Conservation (phyloP, 768 basidiomycete genomes). For the Piloderma croceum region DNA sequence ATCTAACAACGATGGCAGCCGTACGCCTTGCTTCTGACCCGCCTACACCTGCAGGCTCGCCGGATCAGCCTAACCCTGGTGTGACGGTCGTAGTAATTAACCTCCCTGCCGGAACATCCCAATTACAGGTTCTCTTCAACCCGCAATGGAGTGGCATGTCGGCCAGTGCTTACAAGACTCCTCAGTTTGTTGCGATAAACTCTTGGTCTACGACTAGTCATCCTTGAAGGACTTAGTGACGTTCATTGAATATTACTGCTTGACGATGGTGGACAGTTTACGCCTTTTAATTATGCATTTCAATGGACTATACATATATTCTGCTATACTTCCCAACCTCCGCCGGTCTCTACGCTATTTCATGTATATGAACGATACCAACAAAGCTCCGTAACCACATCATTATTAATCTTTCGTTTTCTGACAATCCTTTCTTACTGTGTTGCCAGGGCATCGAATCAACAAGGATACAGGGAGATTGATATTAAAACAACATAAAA, state of each 20-base stretch:
- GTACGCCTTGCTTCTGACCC: conserved; percentile 46
- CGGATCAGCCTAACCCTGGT: conserved; percentile 42
- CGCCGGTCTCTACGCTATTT: not conserved
- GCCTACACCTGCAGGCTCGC: conserved; percentile 40
- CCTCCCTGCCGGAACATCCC: conserved; percentile 38
- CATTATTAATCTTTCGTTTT: not conserved
- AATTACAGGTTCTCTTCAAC: conserved; percentile 52
- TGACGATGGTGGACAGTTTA: conserved; percentile 3
- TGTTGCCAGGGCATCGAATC: not conserved
- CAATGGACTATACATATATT: not conserved
- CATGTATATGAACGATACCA: not conserved
- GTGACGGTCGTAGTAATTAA: conserved; percentile 50
- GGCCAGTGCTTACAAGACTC: conserved; percentile 38
- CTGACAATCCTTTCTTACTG: not conserved
- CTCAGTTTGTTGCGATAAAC: conserved; percentile 38
- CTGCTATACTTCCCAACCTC: not conserved
- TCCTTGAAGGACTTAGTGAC: conserved; percentile 26
- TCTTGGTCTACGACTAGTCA: conserved; percentile 48
- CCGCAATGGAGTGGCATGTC: conserved; percentile 47
- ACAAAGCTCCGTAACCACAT: not conserved
- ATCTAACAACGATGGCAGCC: conserved; percentile 34
- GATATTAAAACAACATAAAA: too few relatives aligned
- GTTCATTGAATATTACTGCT: conserved; percentile 9
- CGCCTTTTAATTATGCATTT: not conserved
- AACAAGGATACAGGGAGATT: too few relatives aligned